Evolutionary conservation across 2,329 filamentous ascomycete genomes (phyloP).

Genomic region (Verticillium alfalfae): DNA sequence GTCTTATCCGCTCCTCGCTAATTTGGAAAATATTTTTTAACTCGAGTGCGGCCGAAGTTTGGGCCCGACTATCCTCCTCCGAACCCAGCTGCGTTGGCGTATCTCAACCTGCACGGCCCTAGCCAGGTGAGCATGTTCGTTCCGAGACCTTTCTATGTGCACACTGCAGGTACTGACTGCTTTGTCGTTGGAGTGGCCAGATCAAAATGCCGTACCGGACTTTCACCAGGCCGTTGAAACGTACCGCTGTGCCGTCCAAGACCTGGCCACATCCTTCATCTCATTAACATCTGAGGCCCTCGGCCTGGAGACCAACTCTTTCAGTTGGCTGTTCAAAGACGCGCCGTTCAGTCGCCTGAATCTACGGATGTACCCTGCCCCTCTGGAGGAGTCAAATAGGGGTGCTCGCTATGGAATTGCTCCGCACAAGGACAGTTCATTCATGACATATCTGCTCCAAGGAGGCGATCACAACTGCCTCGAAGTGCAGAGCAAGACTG

Average conservation of each 20-base stretch:
- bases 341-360: background rate
- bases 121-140: background rate
- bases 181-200: background rate
- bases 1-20: background rate
- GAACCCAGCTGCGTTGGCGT: background rate
- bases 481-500: background rate
- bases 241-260: background rate
- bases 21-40: background rate
- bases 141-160: background rate
- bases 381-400: background rate
- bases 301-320: background rate
- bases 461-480: background rate
- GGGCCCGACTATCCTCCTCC: background rate
- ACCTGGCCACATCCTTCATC: background rate
- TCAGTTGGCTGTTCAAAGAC: background rate
- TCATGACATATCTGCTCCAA: background rate
- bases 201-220: background rate
- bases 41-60: background rate
- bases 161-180: background rate
- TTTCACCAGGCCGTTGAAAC: background rate
- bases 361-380: background rate
- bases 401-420: background rate
- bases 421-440: background rate
- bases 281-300: background rate
- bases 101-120: background rate